These are phyloP conservation scores for Protomyces inundatus DNA, from an alignment of 1,139 yeast genomes.

Conservation along the genomic window DNA sequence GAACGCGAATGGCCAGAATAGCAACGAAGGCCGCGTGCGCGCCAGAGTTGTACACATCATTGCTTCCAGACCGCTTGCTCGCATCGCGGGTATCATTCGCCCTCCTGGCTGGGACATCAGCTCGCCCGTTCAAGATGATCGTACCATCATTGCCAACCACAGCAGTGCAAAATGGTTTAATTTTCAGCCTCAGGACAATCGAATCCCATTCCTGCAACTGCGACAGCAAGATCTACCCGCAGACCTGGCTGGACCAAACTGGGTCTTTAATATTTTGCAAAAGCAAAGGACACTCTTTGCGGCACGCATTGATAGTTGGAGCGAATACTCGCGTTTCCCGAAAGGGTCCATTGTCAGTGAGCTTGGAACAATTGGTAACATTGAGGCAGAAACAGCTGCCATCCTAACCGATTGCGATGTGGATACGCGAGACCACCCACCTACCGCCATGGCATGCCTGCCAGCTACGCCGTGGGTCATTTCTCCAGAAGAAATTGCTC, in stretches of 20 bases:
- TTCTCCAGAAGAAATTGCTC: constrained; percentile 33
- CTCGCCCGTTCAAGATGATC: neutral
- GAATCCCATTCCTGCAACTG: constrained; percentile 13
- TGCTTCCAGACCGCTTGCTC: constrained; percentile 11
- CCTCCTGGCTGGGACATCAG: constrained; percentile 18
- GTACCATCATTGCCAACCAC: constrained; percentile 10
- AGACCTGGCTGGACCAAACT: constrained; percentile 8
- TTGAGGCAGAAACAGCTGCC: constrained; percentile 77
- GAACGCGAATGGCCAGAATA: neutral
- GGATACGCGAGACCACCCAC: constrained; percentile 71
- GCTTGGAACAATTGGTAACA: constrained; percentile 73
- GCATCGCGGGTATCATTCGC: constrained; percentile 22
- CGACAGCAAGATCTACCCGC: constrained; percentile 1
- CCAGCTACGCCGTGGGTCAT: constrained; percentile 31
- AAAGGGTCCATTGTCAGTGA: constrained; percentile 86
- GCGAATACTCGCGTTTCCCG: constrained; percentile 37
- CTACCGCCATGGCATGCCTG: constrained; percentile 44
- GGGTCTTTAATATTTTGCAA: constrained; percentile 18
- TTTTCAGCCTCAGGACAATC: constrained; percentile 18
- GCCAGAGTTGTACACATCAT: constrained; percentile 17
- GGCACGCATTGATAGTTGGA: constrained; percentile 11
- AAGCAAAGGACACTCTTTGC: constrained; percentile 18
- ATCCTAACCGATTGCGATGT: constrained; percentile 90
- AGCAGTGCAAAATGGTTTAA: neutral
- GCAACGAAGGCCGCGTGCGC: neutral